Evolutionary conservation across 768 basidiomycete genomes (phyloP).

Genomic region (Leccinum obscurum): DNA sequence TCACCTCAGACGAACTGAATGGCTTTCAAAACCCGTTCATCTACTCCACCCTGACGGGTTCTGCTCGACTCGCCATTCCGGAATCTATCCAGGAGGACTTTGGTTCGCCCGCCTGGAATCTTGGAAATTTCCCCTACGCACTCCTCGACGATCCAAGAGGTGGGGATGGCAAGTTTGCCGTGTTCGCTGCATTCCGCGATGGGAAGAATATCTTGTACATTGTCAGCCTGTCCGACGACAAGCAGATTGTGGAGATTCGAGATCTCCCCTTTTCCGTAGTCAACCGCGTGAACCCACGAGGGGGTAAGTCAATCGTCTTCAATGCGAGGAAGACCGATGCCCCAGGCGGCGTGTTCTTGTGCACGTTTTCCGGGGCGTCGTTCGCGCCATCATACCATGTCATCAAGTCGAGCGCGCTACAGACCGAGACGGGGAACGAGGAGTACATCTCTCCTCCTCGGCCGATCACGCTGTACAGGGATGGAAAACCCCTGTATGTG

Average conservation of each 20-base stretch:
- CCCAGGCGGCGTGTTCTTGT: conserved; percentile 32
- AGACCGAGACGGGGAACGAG: conserved; percentile 12
- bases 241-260: conserved; percentile 24
- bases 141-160: conserved; percentile 37
- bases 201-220: conserved; percentile 39
- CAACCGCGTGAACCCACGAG: conserved; percentile 25
- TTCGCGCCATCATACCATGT: conserved; percentile 23
- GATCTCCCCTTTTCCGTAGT: conserved; percentile 37
- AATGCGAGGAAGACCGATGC: conserved; percentile 34
- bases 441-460: conserved; percentile 47
- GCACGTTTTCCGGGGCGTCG: conserved; percentile 25
- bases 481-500: conserved; percentile 50
- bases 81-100: conserved; percentile 55
- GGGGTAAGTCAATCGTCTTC: conserved; percentile 33
- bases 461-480: conserved; percentile 45
- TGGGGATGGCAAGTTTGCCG: conserved; percentile 22
- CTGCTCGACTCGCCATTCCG: conserved; percentile 33
- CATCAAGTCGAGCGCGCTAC: conserved; percentile 28
- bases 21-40: conserved; percentile 71
- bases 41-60: conserved; percentile 40
- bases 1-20: conserved; percentile 57
- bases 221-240: conserved; percentile 27
- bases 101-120: conserved; percentile 52
- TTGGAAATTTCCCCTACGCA: conserved; percentile 51
- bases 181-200: conserved; percentile 34